Evolutionary conservation across 495 filamentous ascomycete genomes (phyloP), one percentile per base, ranked within the genome.

Genomic region (Astrothelium macrocarpum): DNA sequence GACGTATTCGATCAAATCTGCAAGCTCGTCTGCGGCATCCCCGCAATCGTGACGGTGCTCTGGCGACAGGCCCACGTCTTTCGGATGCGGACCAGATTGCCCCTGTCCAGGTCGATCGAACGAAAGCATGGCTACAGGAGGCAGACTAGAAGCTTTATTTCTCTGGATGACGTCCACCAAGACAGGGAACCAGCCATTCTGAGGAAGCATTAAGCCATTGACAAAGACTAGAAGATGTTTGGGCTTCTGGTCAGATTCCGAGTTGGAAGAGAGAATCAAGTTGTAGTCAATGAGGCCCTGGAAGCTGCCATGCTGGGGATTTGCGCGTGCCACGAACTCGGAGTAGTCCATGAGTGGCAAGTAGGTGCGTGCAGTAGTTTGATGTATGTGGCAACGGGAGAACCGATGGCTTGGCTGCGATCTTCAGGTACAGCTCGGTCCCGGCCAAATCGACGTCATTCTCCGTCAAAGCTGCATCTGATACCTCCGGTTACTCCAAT

Each of bases 71-170:
- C 70, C 71, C 7, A 11, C 20, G 16, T 56, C 49, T 56, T 56
- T 56, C 23, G 85, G 84, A 69, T 87, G 84, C 1, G 72, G 75
- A 59, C 80, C 78, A 1, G 82, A 83, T 58, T 78, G 67, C 3
- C 84, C 85, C 69, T 87, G 84, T 32, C 85, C 84, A 67, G 78
- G 86, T 43, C 85, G 83, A 73, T 88, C 85, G 67, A 87, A 87
- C 53, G 78, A 78, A 2, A 88, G 78, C 31, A 86, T 74, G 9
- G 78, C 70, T 10, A 83, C 81, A 25, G 69, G 71, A 10, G 68
- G 66, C 0, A 64, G 59, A 12, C 65, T 61, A 18, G 56, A 29
- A 4, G 46, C 23, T 59, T 68, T 60, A 25, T 64, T 67, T 20
- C 67, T 64, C 34, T 69, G 68, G 23, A 78, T 67, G 59, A 85